A percentile compares a stretch with the other conserved stretches of the same genome.
These are phyloP conservation scores for Aspergillus viridinutans DNA, from an alignment of 2,329 filamentous ascomycete genomes.

Conservation along the genomic window DNA sequence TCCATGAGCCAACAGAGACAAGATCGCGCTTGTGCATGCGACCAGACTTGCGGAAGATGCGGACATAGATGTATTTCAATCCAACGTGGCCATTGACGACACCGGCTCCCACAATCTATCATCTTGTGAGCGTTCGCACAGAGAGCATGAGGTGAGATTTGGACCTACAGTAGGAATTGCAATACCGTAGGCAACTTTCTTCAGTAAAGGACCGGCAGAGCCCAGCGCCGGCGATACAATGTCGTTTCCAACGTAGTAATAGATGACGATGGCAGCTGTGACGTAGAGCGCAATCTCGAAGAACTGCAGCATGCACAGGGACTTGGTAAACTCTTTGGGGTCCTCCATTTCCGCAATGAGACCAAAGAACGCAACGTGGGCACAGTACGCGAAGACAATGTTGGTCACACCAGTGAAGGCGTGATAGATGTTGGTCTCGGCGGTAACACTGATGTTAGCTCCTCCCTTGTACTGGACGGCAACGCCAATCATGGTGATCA, in stretches of 20 bases:
- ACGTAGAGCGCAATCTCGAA: constrained; percentile 60
- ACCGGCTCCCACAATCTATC: constrained; percentile 60
- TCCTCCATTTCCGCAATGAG: constrained; percentile 62
- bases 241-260: constrained; percentile 59
- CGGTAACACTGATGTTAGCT: constrained; percentile 32
- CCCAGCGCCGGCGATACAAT: constrained; percentile 64
- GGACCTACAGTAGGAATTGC: constrained; percentile 56
- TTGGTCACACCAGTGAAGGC: constrained; percentile 62
- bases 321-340: constrained; percentile 58
- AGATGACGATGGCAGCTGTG: constrained; percentile 64
- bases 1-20: constrained; percentile 55
- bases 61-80: constrained; percentile 61
- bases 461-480: constrained; percentile 48
- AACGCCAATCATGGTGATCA: constrained; percentile 64
- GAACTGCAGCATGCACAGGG: constrained; percentile 58
- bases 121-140: not conserved
- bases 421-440: constrained; percentile 46
- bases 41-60: constrained; percentile 57
- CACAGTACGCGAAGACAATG: constrained; percentile 67
- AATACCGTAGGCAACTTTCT: constrained; percentile 63
- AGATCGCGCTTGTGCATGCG: constrained; percentile 49
- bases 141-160: not conserved
- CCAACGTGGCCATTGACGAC: constrained; percentile 66
- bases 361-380: constrained; percentile 65
- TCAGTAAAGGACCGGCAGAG: constrained; percentile 53